phyloP scores from a whole-genome alignment of 2,329 filamentous ascomycete genomes.

The Coniochaeta prunicola region DNA sequence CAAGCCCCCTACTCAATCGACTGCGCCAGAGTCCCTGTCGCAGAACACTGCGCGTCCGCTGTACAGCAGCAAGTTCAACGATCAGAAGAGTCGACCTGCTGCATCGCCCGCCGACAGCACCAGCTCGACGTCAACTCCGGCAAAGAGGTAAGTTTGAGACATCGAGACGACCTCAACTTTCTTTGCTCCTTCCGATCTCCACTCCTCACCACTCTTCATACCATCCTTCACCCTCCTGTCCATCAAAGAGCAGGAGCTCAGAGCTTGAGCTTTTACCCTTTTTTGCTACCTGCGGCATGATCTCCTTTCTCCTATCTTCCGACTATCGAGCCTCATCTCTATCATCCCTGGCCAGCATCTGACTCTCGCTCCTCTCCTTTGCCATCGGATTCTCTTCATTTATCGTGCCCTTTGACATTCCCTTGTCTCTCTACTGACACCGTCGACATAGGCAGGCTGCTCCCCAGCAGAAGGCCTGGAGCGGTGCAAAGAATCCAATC shows the following conservation, averaged over 20 bases:
- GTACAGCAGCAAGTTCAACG: constrained; percentile 24
- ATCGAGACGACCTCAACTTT: constrained; percentile 15
- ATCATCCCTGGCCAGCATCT: neutral
- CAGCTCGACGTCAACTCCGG: constrained; percentile 14
- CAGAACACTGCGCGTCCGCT: constrained; percentile 14
- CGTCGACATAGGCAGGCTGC: constrained; percentile 20
- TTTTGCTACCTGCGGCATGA: neutral
- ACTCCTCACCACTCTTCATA: constrained; percentile 3
- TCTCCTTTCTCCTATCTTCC: neutral
- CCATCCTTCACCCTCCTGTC: neutral
- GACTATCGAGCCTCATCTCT: neutral
- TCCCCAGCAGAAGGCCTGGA: constrained; percentile 22
- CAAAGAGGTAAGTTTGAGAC: constrained; percentile 22
- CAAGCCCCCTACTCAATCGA: constrained; percentile 16
- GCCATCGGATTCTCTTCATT: neutral
- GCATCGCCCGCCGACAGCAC: neutral
- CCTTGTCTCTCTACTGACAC: neutral
- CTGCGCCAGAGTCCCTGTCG: constrained; percentile 14
- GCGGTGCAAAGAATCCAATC: constrained; percentile 23
- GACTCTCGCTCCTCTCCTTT: neutral
- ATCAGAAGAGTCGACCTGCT: constrained; percentile 17
- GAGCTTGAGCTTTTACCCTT: neutral
- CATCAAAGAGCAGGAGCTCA: neutral
- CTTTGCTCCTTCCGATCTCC: neutral
- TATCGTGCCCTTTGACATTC: neutral